Evolutionary conservation across 768 basidiomycete genomes (phyloP).

Genomic region (Lactifluus hygrophoroides): DNA sequence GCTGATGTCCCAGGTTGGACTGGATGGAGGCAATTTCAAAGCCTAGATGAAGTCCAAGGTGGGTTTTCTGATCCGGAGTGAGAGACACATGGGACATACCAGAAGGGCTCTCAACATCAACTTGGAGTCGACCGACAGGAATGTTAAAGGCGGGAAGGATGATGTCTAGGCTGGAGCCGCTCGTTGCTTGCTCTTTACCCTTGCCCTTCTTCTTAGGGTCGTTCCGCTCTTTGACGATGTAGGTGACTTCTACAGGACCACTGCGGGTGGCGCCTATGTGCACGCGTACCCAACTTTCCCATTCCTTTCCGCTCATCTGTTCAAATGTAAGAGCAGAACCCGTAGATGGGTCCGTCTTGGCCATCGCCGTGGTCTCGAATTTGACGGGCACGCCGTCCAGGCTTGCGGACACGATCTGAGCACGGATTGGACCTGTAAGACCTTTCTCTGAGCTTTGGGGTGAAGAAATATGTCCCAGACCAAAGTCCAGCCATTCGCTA

Average conservation of each 20-base stretch:
- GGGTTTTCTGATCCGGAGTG: background rate
- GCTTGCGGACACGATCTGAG: slow-evolving; percentile 51
- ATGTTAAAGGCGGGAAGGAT: slow-evolving; percentile 65
- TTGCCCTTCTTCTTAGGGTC: slow-evolving; percentile 25
- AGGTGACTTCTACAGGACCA: slow-evolving; percentile 52
- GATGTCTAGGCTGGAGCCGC: slow-evolving; percentile 32
- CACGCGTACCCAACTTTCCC: slow-evolving; percentile 60
- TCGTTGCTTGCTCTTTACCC: slow-evolving; percentile 28
- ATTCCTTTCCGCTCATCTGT: slow-evolving; percentile 45
- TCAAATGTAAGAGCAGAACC: slow-evolving; percentile 39
- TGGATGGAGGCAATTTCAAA: slow-evolving; percentile 36
- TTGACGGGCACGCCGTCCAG: slow-evolving; percentile 58
- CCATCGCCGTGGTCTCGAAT: slow-evolving; percentile 42
- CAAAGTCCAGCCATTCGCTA: slow-evolving; percentile 73
- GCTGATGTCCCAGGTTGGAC: slow-evolving; percentile 52
- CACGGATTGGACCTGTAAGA: slow-evolving; percentile 31
- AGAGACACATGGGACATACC: slow-evolving; percentile 34
- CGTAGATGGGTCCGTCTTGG: slow-evolving; percentile 29
- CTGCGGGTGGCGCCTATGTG: slow-evolving; percentile 44
- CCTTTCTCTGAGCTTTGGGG: slow-evolving; percentile 21
- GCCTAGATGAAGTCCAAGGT: slow-evolving; percentile 26
- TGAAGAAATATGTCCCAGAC: slow-evolving; percentile 41
- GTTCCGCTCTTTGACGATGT: slow-evolving; percentile 41
- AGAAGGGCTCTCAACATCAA: slow-evolving; percentile 42
- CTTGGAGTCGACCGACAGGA: slow-evolving; percentile 59